These are phyloP conservation scores for Pichia occidentalis DNA, from an alignment of 805 yeast genomes.

Conservation along the genomic window DNA sequence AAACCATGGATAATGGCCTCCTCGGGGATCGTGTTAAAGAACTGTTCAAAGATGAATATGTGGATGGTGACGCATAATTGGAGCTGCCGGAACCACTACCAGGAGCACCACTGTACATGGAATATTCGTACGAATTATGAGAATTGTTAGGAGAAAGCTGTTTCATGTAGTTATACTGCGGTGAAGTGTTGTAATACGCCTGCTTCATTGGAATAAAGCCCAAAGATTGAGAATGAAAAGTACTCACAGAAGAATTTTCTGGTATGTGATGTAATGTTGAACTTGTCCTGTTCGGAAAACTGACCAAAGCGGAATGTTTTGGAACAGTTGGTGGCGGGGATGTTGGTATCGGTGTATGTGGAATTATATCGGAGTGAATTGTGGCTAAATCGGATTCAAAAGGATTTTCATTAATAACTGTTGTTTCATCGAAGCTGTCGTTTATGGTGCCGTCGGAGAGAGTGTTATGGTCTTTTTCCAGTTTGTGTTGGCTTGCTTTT, in stretches of 20 bases:
- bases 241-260: slow-evolving; percentile 16
- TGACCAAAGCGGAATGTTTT: slow-evolving; percentile 7
- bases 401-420: slow-evolving; percentile 7
- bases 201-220: slow-evolving; percentile 9
- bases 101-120: too few relatives aligned
- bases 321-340: slow-evolving; percentile 13
- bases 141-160: background rate
- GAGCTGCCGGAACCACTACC: slow-evolving; percentile 1
- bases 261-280: slow-evolving; percentile 17
- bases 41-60: background rate
- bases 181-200: background rate
- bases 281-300: slow-evolving; percentile 11
- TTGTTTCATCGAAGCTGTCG: background rate
- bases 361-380: background rate
- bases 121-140: background rate
- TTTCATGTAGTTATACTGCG: slow-evolving; percentile 9
- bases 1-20: slow-evolving; percentile 1
- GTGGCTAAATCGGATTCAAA: slow-evolving; percentile 1
- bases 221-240: slow-evolving; percentile 12
- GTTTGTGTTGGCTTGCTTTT: too few relatives aligned
- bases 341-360: background rate
- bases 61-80: background rate
- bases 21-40: background rate
- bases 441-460: background rate
- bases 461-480: background rate